phyloP scores from a whole-genome alignment of 2,329 filamentous ascomycete species.

The Penicillium sp. region DNA sequence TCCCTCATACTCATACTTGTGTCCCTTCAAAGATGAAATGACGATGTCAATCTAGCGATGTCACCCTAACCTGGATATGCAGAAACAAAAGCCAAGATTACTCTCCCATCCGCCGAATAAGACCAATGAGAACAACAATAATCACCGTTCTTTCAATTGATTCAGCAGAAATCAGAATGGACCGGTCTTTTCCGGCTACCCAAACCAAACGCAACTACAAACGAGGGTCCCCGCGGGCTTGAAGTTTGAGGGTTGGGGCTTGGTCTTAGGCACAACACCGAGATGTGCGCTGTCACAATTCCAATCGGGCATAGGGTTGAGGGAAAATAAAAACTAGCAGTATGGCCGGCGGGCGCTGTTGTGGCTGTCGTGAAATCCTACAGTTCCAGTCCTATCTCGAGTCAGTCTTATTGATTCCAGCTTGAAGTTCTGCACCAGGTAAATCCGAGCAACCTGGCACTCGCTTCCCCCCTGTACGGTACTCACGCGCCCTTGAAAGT shows the following conservation, averaged over 20 bases:
- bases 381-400: background rate
- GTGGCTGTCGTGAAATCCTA: background rate
- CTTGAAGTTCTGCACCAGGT: background rate
- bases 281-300: slow-evolving; percentile 13
- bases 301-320: too few species aligned
- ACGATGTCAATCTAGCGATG: slow-evolving; percentile 8
- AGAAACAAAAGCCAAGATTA: slow-evolving; percentile 6
- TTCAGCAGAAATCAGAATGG: slow-evolving; percentile 6
- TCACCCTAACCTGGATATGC: slow-evolving; percentile 5
- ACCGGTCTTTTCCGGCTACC: slow-evolving; percentile 18
- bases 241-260: background rate
- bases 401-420: slow-evolving; percentile 3
- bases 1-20: background rate
- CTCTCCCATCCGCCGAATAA: background rate
- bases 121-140: background rate
- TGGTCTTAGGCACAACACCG: background rate
- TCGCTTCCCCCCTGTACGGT: slow-evolving; percentile 5
- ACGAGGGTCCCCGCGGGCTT: slow-evolving; percentile 10
- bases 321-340: slow-evolving; percentile 1
- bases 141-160: background rate
- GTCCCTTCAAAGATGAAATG: slow-evolving; percentile 4
- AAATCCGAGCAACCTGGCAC: background rate
- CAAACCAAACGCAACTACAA: slow-evolving; percentile 25
- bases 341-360: slow-evolving; percentile 1
- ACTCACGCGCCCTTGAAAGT: slow-evolving; percentile 9